phyloP scores from a whole-genome alignment of 345 rosid species.

The sweet orange (Citrus sinensis) region DNA sequence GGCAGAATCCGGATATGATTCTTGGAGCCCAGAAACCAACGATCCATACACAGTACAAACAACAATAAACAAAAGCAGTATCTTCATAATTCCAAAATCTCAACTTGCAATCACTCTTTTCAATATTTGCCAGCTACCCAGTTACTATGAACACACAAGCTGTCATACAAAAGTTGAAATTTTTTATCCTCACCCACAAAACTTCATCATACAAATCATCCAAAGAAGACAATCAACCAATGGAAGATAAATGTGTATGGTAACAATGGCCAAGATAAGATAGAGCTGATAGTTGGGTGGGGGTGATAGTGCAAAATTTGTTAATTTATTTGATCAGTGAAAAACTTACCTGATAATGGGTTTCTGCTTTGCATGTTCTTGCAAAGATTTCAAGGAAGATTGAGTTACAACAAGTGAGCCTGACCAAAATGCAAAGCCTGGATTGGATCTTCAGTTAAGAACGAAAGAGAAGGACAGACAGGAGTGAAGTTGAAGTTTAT shows the following conservation, averaged over 20 bases:
- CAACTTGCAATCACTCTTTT: background rate
- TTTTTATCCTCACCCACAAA: slow-evolving; percentile 6
- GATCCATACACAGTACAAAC: slow-evolving; percentile 26
- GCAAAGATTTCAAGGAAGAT: background rate
- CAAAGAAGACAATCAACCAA: background rate
- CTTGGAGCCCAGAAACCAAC: slow-evolving; percentile 18
- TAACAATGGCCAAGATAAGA: background rate
- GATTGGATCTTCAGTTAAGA: background rate
- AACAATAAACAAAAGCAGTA: slow-evolving; percentile 11
- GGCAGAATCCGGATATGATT: slow-evolving; percentile 20
- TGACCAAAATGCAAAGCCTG: background rate
- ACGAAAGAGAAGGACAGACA: background rate
- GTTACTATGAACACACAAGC: background rate
- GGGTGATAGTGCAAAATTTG: background rate
- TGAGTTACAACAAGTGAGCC: background rate
- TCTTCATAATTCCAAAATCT: slow-evolving; percentile 28
- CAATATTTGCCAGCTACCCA: slow-evolving; percentile 16
- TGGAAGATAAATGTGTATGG: background rate
- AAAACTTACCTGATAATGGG: slow-evolving; percentile 1
- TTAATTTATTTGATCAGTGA: background rate
- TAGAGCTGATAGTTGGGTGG: background rate
- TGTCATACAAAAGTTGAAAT: background rate
- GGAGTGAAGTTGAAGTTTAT: background rate
- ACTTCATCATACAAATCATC: slow-evolving; percentile 1
- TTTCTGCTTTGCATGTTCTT: background rate